Conservation (phyloP, 768 basidiomycete genomes). For the Gautieria morchelliformis region DNA sequence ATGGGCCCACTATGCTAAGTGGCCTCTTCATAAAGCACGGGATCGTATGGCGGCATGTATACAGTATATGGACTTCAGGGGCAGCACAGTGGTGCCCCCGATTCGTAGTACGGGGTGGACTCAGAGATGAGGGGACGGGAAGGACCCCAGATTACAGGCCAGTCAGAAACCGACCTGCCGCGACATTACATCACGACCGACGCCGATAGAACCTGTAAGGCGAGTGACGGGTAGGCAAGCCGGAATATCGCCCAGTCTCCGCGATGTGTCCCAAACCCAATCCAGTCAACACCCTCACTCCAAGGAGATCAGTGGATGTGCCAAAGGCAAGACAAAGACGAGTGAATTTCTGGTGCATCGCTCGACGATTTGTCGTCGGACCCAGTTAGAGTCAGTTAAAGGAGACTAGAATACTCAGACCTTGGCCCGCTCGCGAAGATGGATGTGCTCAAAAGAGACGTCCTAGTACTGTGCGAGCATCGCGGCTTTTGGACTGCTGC, state of each 20-base stretch:
- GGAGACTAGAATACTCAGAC: constrained; percentile 68
- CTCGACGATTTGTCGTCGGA: constrained; percentile 46
- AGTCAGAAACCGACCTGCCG: background rate
- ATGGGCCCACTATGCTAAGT: no score
- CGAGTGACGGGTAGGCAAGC: background rate
- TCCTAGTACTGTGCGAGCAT: constrained; percentile 54
- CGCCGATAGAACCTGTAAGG: constrained; percentile 6
- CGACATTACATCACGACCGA: background rate
- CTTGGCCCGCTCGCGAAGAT: constrained; percentile 67
- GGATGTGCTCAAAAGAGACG: constrained; percentile 15
- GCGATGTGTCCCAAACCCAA: constrained; percentile 46
- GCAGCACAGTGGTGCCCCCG: no score
- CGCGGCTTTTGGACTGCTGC: constrained; percentile 50
- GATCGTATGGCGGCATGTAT: no score
- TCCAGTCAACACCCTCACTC: constrained; percentile 22
- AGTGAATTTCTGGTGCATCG: constrained; percentile 57
- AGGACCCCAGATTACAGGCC: background rate
- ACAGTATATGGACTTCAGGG: no score
- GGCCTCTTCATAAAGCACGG: no score
- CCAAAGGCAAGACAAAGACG: constrained; percentile 21
- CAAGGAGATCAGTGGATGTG: constrained; percentile 36
- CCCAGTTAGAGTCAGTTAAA: constrained; percentile 54
- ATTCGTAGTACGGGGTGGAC: no score
- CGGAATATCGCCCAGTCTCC: constrained; percentile 36
- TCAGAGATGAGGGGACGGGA: background rate